Base-by-base conservation (phyloP, 1,284 basidiomycete species). In the Ustilago tritici region DNA sequence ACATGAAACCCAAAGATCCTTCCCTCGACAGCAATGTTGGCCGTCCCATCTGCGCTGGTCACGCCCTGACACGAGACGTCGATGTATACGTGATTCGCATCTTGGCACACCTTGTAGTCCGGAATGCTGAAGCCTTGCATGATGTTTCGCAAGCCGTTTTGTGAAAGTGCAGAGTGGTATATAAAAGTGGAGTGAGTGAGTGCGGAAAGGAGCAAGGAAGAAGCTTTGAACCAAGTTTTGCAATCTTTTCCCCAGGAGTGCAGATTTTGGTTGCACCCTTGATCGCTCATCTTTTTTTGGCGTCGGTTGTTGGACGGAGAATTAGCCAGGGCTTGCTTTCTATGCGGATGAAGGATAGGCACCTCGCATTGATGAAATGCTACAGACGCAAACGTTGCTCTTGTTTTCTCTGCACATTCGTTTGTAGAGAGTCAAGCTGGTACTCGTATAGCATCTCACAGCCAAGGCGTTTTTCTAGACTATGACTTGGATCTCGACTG, bases 1-100 rank as follows among this genome's bases (percentile, higher is more conserved):
- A 66, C 40, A 23, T 70, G 65, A 10, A 78, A 74, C 5, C 70
- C 76, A 68, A 78, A 78, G 58, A 78, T 78, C 14, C 62, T 52
- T 8, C 58, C 67, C 36, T 73, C 67, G 10, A 70, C 76, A 1
- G 71, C 76, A 3, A 74, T 58, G 54, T 67, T 68, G 2, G 74
- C 69, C 28, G 19, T 55, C 0, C 40, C 15, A 15, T 35, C 53
- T 1, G 28, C 15, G 11, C 36, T 47, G 3, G 36, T 9, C 8
- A 38, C 15, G 41, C 8, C 66, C 36, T 15, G 56, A 14, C 46
- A 55, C 23, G 31, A 23, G 4, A 71, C 43, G 41, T 56, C 28
- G 47, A 71, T 55, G 36, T 65, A 71, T 12, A 76, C 60, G 53
- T 65, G 69, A 3, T 65, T 41, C 0, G 23, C 59, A 52, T 71